A percentile compares a stretch with the other conserved stretches of the same genome.
phyloP scores from a whole-genome alignment of 148 eudicot genomes.

The Bassia scoparia region DNA sequence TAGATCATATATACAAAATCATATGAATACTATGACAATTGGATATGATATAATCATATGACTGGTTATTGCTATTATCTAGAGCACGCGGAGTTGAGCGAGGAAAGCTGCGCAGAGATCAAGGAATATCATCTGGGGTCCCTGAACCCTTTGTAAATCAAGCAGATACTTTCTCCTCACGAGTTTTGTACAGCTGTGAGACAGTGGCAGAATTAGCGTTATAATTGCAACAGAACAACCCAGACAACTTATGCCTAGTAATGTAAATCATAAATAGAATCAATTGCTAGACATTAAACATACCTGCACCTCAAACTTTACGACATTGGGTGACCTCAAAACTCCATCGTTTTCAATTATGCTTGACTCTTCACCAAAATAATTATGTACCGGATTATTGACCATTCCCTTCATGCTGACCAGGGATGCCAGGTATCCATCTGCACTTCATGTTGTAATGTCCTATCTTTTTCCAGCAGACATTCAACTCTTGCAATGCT shows the following conservation, averaged over 20 bases:
- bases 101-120: slow-evolving; percentile 92
- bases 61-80: slow-evolving; percentile 36
- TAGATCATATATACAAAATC: slow-evolving; percentile 23
- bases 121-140: slow-evolving; percentile 84
- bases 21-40: slow-evolving; percentile 1
- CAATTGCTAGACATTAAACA: background rate
- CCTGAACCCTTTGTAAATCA: slow-evolving; percentile 86
- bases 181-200: slow-evolving; percentile 41
- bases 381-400: slow-evolving; percentile 54
- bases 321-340: slow-evolving; percentile 49
- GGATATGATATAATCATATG: slow-evolving; percentile 6
- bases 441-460: slow-evolving; percentile 94
- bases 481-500: slow-evolving; percentile 86
- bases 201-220: background rate
- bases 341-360: slow-evolving; percentile 56
- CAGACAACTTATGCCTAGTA: background rate
- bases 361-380: slow-evolving; percentile 64
- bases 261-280: background rate
- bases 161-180: slow-evolving; percentile 82
- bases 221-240: background rate
- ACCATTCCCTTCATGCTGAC: slow-evolving; percentile 54
- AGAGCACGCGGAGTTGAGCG: slow-evolving; percentile 90
- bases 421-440: slow-evolving; percentile 71
- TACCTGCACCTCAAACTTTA: slow-evolving; percentile 99
- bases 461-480: slow-evolving; percentile 88